Conservation (phyloP, 176 grass and related monocot species). For the Aegilops tauschii region DNA sequence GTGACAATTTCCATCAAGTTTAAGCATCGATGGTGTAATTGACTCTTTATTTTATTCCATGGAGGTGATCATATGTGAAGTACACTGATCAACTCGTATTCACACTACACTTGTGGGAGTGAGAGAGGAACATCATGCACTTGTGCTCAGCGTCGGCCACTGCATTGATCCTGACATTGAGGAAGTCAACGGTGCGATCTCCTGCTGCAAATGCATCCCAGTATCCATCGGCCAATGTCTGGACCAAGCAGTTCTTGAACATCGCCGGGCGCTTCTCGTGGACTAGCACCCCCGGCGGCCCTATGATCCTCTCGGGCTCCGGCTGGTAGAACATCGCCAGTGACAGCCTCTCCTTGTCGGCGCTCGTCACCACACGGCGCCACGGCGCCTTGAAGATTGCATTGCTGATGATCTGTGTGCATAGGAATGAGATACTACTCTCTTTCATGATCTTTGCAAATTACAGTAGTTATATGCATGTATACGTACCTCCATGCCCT, state of each 20-base stretch:
- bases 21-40: no score
- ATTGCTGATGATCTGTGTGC: slow-evolving; percentile 39
- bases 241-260: slow-evolving; percentile 31
- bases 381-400: slow-evolving; percentile 28
- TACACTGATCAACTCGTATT: no score
- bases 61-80: no score
- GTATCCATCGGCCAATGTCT: slow-evolving; percentile 27
- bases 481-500: slow-evolving; percentile 37
- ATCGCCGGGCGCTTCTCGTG: neutral
- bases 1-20: no score
- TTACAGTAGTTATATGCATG: no score
- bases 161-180: slow-evolving; percentile 8
- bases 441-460: no score
- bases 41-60: no score
- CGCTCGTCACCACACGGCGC: slow-evolving; percentile 28
- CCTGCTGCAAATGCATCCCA: slow-evolving; percentile 32
- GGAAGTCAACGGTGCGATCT: slow-evolving; percentile 34
- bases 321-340: slow-evolving; percentile 43
- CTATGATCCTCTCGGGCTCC: slow-evolving; percentile 21
- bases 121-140: no score
- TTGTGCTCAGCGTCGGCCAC: no score
- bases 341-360: slow-evolving; percentile 31
- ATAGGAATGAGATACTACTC: no score
- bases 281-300: slow-evolving; percentile 30
- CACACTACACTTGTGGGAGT: no score